Evolutionary conservation across 352 stramenopile genomes (phyloP).

Genomic region (Pythium monospermum): DNA sequence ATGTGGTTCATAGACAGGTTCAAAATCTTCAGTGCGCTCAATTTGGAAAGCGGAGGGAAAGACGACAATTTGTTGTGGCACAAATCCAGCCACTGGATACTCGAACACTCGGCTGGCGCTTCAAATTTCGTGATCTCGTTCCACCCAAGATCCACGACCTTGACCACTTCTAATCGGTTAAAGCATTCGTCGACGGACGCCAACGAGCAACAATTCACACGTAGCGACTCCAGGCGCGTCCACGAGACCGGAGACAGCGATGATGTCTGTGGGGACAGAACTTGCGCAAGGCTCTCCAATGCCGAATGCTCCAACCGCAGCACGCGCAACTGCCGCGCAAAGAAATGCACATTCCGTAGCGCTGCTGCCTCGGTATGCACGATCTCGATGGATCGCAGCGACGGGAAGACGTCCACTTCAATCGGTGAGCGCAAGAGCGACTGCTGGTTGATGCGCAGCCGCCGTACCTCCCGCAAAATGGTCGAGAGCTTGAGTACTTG

Average conservation of each 20-base stretch:
- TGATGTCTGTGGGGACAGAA: slow-evolving; percentile 30
- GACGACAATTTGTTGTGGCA: slow-evolving; percentile 59
- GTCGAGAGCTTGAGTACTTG: slow-evolving; percentile 86
- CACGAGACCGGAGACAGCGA: slow-evolving; percentile 17
- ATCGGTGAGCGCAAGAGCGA: slow-evolving; percentile 32
- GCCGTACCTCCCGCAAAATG: slow-evolving; percentile 65
- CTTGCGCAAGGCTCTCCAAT: slow-evolving; percentile 32
- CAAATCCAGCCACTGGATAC: slow-evolving; percentile 49
- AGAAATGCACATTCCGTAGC: slow-evolving; percentile 61
- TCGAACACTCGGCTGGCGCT: slow-evolving; percentile 19
- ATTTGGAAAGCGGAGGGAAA: slow-evolving; percentile 38
- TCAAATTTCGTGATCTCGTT: slow-evolving; percentile 56
- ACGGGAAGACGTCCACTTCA: slow-evolving; percentile 83
- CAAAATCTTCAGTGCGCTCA: slow-evolving; percentile 41
- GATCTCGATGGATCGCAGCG: slow-evolving; percentile 54
- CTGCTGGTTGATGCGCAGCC: slow-evolving; percentile 58
- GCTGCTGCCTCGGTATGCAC: slow-evolving; percentile 36
- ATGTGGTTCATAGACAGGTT: slow-evolving; percentile 69
- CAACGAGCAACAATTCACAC: slow-evolving; percentile 65
- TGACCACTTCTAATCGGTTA: slow-evolving; percentile 39
- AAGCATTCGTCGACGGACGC: slow-evolving; percentile 45
- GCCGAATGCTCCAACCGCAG: slow-evolving; percentile 68
- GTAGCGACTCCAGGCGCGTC: slow-evolving; percentile 45
- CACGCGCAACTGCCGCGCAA: slow-evolving; percentile 56
- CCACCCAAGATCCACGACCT: slow-evolving; percentile 61